Evolutionary conservation across 176 grass and related monocot genomes (phyloP), one percentile per base, ranked within the genome.

Genomic region (Cenchrus americanus): DNA sequence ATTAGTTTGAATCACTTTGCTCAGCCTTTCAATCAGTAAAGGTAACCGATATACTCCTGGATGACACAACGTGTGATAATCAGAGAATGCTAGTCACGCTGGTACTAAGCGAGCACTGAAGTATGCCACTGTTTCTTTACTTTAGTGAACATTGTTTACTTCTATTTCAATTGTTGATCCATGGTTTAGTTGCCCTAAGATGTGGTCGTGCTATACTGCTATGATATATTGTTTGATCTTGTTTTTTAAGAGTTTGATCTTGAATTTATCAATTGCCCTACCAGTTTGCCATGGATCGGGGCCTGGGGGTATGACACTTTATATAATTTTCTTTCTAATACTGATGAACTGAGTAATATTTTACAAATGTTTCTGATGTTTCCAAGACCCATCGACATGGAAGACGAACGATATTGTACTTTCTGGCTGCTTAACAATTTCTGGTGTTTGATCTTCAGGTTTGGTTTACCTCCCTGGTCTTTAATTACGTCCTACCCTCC

Each of bases 351-450:
- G 58, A 24, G 40, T 77, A 17, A 21, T 27, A n/a, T 75, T 74
- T 58, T 32, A 65, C 8, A 11, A 47, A 14, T 65, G 14, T 50
- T 74, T 52, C 27, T 74, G 24, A 41, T 63, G 42, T 52, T 71
- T 17, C 62, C 24, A 74, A 40, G 4, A 73, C 60, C 8, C 5
- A 7, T 17, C 27, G 64, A 41, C 26, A 63, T 73, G 22, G 57
- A 52, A 74, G 24, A 62, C 22, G 48, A 48, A 17, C 6, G 15
- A 14, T 60, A 1, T 34, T 43, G 49, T 48, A 72, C 57, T 65
- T 88, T n/a, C 66, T 73, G 55, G 43, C 47, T 61, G 43, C 66
- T 72, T 71, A 34, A 57, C 23, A 66, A 37, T 74, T 69, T 37
- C 32, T 66, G 24, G 18, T 74, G 22, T 74, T 80, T 54, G n/a